A percentile compares a stretch with the other conserved stretches of the same genome.
Evolutionary conservation across 306 rosid genomes (phyloP).

Genomic region (Sicyos edulis): DNA sequence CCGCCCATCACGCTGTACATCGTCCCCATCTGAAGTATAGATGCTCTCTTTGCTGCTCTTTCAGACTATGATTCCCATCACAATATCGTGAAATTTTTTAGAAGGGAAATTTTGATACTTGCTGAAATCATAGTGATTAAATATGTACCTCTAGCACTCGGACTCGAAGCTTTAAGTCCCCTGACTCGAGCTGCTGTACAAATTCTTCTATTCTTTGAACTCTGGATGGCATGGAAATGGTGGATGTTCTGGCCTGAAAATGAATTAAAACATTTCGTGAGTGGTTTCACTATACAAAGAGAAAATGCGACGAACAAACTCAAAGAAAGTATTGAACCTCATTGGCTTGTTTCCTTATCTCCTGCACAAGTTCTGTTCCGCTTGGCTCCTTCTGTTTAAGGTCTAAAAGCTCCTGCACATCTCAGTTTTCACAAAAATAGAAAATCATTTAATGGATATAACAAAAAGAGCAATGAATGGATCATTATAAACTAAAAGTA

Average conservation of each 20-base stretch:
- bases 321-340: constrained; percentile 40
- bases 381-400: constrained; percentile 51
- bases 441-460: background rate
- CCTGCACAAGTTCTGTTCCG: constrained; percentile 59
- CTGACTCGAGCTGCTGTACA: constrained; percentile 73
- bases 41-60: constrained; percentile 89
- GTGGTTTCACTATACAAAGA: constrained; percentile 14
- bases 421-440: background rate
- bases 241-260: constrained; percentile 64
- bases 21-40: constrained; percentile 76
- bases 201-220: constrained; percentile 89
- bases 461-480: background rate
- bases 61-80: constrained; percentile 48
- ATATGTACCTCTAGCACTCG: constrained; percentile 78
- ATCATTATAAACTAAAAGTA: background rate
- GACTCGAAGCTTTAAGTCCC: constrained; percentile 89
- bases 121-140: background rate
- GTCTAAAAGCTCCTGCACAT: constrained; percentile 76
- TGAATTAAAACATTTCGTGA: background rate
- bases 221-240: constrained; percentile 95
- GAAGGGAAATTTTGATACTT: background rate
- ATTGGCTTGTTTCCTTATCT: constrained; percentile 82
- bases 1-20: constrained; percentile 76
- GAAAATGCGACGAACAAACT: constrained; percentile 17
- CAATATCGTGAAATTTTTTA: background rate